phyloP scores from a whole-genome alignment of 805 yeast species.

The Pachysolen tannophilus region DNA sequence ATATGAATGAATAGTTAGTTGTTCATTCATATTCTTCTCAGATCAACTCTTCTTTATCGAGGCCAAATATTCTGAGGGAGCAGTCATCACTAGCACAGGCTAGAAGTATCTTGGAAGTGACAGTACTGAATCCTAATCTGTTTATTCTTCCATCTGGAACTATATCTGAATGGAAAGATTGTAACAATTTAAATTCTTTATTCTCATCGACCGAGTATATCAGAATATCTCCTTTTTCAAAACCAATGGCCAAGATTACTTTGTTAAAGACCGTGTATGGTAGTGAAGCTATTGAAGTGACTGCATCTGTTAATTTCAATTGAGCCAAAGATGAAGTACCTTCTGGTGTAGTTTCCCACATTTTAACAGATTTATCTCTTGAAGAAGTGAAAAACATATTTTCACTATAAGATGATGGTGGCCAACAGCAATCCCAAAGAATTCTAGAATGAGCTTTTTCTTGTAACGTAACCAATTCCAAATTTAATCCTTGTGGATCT shows the following conservation, averaged over 20 bases:
- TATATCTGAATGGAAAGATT: conserved; percentile 26
- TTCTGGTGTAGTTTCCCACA: conserved; percentile 41
- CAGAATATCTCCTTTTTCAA: conserved; percentile 57
- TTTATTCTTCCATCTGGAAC: conserved; percentile 59
- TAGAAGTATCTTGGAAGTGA: conserved; percentile 23
- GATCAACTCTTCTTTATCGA: background rate
- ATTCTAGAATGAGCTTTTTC: conserved; percentile 85
- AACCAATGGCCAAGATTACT: conserved; percentile 51
- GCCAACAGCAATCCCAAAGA: conserved; percentile 94
- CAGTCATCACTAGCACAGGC: conserved; percentile 64
- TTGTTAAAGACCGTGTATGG: conserved; percentile 21
- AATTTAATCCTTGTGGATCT: conserved; percentile 12
- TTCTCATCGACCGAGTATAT: conserved; percentile 30
- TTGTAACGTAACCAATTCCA: conserved; percentile 18
- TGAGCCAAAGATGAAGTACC: conserved; percentile 27
- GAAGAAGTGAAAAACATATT: conserved; percentile 72
- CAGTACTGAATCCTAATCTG: conserved; percentile 50
- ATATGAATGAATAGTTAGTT: background rate
- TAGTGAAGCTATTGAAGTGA: conserved; percentile 59
- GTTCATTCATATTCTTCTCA: background rate
- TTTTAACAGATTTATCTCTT: conserved; percentile 70
- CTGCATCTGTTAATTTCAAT: conserved; percentile 44
- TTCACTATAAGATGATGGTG: conserved; percentile 33
- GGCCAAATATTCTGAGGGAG: conserved; percentile 40
- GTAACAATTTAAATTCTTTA: conserved; percentile 21